A percentile compares a stretch with the other conserved stretches of the same genome.
Conservation (phyloP, 148 eudicot genomes). For the Rheum nobile region DNA sequence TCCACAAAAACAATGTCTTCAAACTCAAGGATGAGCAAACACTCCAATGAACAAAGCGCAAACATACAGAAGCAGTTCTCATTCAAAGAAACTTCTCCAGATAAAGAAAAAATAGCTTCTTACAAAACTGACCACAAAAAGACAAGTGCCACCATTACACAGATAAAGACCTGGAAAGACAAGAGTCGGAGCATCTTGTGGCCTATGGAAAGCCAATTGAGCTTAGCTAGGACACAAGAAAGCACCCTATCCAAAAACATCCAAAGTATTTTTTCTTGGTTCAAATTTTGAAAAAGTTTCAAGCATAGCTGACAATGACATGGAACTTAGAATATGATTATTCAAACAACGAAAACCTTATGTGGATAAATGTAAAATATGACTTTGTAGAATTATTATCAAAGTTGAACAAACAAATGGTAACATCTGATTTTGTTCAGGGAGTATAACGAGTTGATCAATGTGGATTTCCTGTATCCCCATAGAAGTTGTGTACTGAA, state of each 20-base stretch:
- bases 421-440: neutral
- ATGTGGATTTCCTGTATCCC: neutral
- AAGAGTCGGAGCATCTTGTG: constrained; percentile 1
- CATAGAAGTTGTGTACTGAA: neutral
- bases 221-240: neutral
- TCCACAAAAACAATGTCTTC: neutral
- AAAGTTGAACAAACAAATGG: neutral
- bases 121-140: neutral
- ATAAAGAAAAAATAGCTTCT: neutral
- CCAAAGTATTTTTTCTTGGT: neutral
- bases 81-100: neutral
- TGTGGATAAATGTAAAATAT: neutral
- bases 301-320: neutral
- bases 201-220: constrained; percentile 4
- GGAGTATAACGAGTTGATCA: neutral
- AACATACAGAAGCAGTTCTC: neutral
- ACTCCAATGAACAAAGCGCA: neutral
- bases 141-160: neutral
- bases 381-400: neutral
- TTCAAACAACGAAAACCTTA: neutral
- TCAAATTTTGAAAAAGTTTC: neutral
- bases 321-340: neutral
- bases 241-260: neutral
- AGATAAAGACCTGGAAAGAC: neutral
- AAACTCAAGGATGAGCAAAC: neutral